A percentile compares a stretch with the other conserved stretches of the same genome.
Evolutionary conservation across 208 protist genomes (phyloP).

Genomic region (Naegleria gruberi): DNA sequence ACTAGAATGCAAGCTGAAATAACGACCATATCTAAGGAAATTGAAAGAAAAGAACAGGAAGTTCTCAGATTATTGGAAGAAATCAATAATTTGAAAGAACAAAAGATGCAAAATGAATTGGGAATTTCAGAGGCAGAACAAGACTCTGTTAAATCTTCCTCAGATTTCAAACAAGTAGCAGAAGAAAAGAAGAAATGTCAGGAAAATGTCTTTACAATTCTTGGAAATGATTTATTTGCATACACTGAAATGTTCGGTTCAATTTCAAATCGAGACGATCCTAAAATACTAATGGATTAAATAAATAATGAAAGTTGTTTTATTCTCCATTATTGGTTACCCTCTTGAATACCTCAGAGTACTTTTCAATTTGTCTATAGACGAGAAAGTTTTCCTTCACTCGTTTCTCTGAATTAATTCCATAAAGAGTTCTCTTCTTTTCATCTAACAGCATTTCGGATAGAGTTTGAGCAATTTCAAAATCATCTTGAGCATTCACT

Average conservation of each 20-base stretch:
- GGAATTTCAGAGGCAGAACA: background rate
- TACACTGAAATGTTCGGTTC: background rate
- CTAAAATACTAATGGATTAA: background rate
- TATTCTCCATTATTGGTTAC: background rate
- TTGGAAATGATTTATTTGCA: background rate
- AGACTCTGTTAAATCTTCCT: background rate
- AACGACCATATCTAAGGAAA: background rate
- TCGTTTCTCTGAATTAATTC: background rate
- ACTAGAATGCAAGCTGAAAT: background rate
- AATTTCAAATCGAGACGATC: background rate
- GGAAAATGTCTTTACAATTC: background rate
- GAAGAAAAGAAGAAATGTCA: background rate
- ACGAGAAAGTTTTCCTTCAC: background rate
- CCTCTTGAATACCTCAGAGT: background rate
- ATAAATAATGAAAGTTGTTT: too few relatives aligned
- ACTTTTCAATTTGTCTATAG: background rate
- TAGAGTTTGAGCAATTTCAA: background rate
- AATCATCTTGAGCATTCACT: background rate
- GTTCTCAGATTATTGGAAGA: background rate
- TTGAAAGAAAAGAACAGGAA: background rate
- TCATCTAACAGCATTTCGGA: background rate
- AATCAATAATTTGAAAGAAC: background rate
- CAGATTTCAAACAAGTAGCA: background rate
- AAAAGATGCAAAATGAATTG: background rate
- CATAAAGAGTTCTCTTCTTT: background rate